These are phyloP conservation scores for Silene uniflora DNA, from an alignment of 148 eudicot species.

Conservation along the genomic window DNA sequence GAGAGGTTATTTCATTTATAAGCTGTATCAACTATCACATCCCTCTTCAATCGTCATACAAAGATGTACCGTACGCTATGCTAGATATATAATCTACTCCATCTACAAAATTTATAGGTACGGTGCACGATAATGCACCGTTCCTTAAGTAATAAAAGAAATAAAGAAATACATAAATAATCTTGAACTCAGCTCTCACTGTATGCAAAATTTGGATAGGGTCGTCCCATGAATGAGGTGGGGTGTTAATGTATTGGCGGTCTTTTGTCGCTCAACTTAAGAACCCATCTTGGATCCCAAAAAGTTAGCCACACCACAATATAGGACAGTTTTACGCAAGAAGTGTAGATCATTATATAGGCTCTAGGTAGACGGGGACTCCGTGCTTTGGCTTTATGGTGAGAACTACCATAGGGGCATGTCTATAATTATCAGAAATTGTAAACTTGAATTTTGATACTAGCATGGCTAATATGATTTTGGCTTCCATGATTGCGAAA, in stretches of 20 bases:
- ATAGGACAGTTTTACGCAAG: not conserved
- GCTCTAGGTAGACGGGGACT: slow-evolving; percentile 67
- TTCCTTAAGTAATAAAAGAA: not conserved
- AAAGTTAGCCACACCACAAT: not conserved
- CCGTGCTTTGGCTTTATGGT: slow-evolving; percentile 92
- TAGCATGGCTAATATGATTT: slow-evolving; percentile 73
- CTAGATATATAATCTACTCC: not conserved
- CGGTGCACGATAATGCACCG: slow-evolving; percentile 22
- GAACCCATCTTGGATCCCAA: not conserved
- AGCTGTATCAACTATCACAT: not conserved
- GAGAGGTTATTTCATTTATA: too few relatives aligned
- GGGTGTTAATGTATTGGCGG: not conserved
- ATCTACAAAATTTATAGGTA: slow-evolving; percentile 25
- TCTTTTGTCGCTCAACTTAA: not conserved
- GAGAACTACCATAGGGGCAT: slow-evolving; percentile 76
- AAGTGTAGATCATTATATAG: slow-evolving; percentile 26
- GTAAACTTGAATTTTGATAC: slow-evolving; percentile 53
- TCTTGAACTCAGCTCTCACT: not conserved
- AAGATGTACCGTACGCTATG: too few relatives aligned
- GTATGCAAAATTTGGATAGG: slow-evolving; percentile 1
- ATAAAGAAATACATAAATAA: slow-evolving; percentile 9
- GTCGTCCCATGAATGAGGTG: not conserved
- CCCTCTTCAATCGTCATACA: slow-evolving; percentile 7
- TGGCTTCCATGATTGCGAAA: slow-evolving; percentile 84
- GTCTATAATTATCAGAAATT: slow-evolving; percentile 66